Conservation (phyloP, 192 early-diverging fungal genomes). For the Backusella mclennaniae region DNA sequence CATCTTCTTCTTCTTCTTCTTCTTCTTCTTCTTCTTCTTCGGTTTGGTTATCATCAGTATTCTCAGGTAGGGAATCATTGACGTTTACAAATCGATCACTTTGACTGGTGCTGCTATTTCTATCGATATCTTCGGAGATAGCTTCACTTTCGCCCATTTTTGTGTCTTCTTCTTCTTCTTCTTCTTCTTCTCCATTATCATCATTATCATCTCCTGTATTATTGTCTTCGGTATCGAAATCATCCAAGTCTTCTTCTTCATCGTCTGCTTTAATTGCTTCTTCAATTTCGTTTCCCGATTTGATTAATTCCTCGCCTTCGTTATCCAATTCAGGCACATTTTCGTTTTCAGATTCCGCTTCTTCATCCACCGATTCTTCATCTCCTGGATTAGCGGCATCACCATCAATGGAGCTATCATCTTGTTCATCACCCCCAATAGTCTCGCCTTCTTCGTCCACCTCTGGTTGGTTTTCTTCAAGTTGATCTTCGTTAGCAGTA, state of each 20-base stretch:
- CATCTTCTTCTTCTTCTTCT: neutral
- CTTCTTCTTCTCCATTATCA: neutral
- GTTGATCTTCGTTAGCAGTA: neutral
- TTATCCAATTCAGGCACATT: neutral
- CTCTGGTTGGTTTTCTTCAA: neutral
- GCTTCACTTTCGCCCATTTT: neutral
- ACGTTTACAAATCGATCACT: neutral
- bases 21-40: neutral
- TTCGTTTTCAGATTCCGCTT: neutral
- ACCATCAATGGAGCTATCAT: neutral
- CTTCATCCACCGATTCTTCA: neutral
- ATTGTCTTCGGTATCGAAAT: neutral
- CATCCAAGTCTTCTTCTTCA: neutral
- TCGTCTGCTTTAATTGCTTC: neutral
- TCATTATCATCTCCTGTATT: neutral
- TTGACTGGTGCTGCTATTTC: neutral
- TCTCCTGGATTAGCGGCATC: neutral
- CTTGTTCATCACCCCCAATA: neutral
- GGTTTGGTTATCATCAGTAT: neutral
- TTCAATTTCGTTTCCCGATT: neutral
- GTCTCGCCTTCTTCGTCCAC: neutral
- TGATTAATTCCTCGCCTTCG: neutral
- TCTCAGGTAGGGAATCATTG: neutral
- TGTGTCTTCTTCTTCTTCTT: neutral
- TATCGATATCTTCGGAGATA: neutral